Percentiles rank a stretch among this genome's conserved stretches.
Conservation (phyloP, 441 rosid species). For the Isatis lusitanica region DNA sequence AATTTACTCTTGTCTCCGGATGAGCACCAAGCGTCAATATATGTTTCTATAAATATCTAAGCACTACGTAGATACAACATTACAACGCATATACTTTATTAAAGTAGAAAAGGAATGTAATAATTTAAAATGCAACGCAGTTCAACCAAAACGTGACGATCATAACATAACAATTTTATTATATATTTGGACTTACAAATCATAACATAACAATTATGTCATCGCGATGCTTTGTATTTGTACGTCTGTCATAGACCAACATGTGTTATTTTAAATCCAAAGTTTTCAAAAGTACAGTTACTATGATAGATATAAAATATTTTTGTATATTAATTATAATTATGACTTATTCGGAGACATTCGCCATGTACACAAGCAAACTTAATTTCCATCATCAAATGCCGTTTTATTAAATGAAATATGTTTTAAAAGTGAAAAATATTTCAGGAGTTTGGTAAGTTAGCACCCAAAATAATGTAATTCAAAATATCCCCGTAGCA, state of each 20-base stretch:
- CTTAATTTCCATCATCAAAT: conserved; percentile 20
- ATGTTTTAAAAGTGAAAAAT: background rate
- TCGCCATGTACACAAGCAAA: conserved; percentile 34
- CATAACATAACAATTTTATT: conserved; percentile 24
- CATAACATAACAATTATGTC: conserved; percentile 16
- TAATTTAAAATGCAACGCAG: conserved; percentile 20
- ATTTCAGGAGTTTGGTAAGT: conserved; percentile 16
- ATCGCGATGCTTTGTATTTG: conserved; percentile 11
- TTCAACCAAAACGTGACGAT: conserved; percentile 36
- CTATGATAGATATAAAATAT: background rate
- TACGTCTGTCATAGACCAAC: conserved; percentile 33
- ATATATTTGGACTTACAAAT: background rate
- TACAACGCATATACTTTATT: background rate
- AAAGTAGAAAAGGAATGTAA: conserved; percentile 21
- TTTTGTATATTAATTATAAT: background rate
- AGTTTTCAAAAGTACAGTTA: background rate
- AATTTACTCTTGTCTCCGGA: conserved; percentile 13
- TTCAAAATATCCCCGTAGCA: background rate
- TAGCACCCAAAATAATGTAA: conserved; percentile 4
- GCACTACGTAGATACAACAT: conserved; percentile 10
- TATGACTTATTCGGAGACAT: conserved; percentile 17
- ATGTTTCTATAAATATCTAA: background rate
- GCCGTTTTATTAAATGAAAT: conserved; percentile 6
- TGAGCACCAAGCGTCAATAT: conserved; percentile 30
- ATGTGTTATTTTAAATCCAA: conserved; percentile 27